phyloP scores from a whole-genome alignment of 78 protist species.

The Monocercomonoides exilis region DNA sequence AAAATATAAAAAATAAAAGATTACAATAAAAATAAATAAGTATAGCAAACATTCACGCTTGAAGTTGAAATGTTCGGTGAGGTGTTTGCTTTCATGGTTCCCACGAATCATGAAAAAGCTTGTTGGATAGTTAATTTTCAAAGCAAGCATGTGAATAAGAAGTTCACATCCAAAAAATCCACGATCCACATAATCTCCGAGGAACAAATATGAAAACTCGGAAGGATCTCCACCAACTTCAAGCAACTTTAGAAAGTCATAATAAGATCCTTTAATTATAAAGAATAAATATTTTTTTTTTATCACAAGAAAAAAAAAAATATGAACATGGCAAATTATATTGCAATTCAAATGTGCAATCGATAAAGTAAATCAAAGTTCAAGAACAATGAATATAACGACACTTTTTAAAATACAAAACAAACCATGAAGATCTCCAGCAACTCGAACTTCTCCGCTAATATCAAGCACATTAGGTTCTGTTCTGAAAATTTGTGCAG shows the following conservation, averaged over 20 bases:
- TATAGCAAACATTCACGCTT: slow-evolving; percentile 71
- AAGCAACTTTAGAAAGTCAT: slow-evolving; percentile 68
- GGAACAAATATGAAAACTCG: slow-evolving; percentile 64
- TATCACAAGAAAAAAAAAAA: too few relatives aligned
- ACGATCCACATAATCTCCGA: slow-evolving; percentile 93
- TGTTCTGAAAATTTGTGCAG: background rate
- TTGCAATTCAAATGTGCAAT: background rate
- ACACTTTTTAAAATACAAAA: too few relatives aligned
- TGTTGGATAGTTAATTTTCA: slow-evolving; percentile 71
- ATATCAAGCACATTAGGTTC: slow-evolving; percentile 1
- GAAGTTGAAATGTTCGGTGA: slow-evolving; percentile 88
- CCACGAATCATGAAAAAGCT: slow-evolving; percentile 78
- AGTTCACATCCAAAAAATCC: slow-evolving; percentile 59
- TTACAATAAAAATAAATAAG: background rate
- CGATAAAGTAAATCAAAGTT: background rate
- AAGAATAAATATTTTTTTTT: background rate
- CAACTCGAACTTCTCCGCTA: slow-evolving; percentile 31
- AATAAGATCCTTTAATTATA: slow-evolving; percentile 33
- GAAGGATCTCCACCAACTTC: slow-evolving; percentile 75
- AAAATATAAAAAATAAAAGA: too few relatives aligned
- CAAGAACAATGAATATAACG: too few relatives aligned
- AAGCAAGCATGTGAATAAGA: slow-evolving; percentile 61
- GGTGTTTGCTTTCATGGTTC: slow-evolving; percentile 93
- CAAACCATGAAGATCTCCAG: slow-evolving; percentile 81
- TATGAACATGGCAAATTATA: background rate